Evolutionary conservation across 768 basidiomycete genomes (phyloP), one percentile per base, ranked within the genome.

Genomic region (Mycena rebaudengoi): DNA sequence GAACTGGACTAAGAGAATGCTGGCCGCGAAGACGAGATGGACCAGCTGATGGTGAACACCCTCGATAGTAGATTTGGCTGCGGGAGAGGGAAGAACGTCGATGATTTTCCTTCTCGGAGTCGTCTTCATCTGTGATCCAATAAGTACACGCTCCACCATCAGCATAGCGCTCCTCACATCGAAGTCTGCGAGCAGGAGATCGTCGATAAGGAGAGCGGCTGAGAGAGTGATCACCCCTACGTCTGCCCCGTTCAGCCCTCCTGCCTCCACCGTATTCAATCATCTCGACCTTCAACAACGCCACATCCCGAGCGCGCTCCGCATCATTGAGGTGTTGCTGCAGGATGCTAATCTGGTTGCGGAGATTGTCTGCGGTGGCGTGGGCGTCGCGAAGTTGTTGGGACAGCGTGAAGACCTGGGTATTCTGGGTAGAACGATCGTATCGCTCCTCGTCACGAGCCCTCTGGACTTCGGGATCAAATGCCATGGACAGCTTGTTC

Each of bases 341-440:
- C 7, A 56, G 23, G 10, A 54, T 40, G 37, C 43, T 51, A 35
- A 74, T 53, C 12, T 67, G 48, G 25, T 59, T 56, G 14, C 64
- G 67, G 13, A 77, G 66, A 20, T 46, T 45, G 18, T 75, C 64
- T 37, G 65, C 62, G 2, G 60, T 65, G 13, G 62, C 35, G n/a
- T 73, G 69, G 7, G 66, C 16, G 40, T 76, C 72, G n/a, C 68
- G 60, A 21, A 77, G 69, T 54, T 77, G 75, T 28, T 71, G 66
- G 2, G 65, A 64, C 18, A 75, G 37, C 7, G 67, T 65, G 21
- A 74, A 49, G 12, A 72, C 30, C 37, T 78, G 76, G 0, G 69
- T 70, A 43, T 55, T 71, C 21, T 73, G 70, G 37, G 77, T 50
- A 8, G 71, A 66, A 10, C 39, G 59, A n/a, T 55, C 51, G 8